phyloP scores from a whole-genome alignment of 1,139 yeast genomes.

The Saccharomycopsis hybrid region DNA sequence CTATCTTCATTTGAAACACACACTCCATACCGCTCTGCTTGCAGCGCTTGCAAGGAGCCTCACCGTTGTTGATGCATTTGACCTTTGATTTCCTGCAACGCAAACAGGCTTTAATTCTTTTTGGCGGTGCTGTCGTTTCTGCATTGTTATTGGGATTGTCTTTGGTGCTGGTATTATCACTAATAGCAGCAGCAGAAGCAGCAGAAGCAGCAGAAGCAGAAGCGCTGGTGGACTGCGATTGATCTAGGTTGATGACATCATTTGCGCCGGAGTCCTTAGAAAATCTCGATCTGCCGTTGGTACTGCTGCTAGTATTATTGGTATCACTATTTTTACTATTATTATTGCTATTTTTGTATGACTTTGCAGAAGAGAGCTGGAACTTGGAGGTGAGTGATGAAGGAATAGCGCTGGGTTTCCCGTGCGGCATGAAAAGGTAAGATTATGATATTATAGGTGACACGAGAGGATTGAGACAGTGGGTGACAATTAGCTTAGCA shows the following conservation, averaged over 20 bases:
- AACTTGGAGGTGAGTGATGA: conserved; percentile 19
- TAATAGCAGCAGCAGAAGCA: too few relatives aligned
- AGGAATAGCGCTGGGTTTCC: conserved; percentile 12
- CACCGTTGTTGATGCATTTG: conserved; percentile 45
- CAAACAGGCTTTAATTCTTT: conserved; percentile 48
- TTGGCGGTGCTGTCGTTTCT: conserved; percentile 2
- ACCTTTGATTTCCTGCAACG: conserved; percentile 61
- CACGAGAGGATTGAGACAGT: too few relatives aligned
- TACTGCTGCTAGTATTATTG: neutral
- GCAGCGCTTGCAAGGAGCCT: conserved; percentile 54
- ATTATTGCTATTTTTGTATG: neutral
- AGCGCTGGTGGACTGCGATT: too few relatives aligned
- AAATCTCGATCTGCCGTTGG: neutral
- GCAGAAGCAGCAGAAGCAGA: too few relatives aligned
- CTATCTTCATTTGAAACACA: conserved; percentile 50
- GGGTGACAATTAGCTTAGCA: too few relatives aligned
- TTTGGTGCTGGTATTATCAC: neutral
- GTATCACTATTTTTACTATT: neutral
- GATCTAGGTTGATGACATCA: too few relatives aligned
- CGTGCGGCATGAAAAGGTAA: conserved; percentile 10
- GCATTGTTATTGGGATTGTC: neutral
- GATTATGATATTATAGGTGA: too few relatives aligned
- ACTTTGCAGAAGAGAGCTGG: conserved; percentile 4
- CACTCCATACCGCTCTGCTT: conserved; percentile 46
- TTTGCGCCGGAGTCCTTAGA: too few relatives aligned